Evolutionary conservation across 2,329 filamentous ascomycete genomes (phyloP).

Genomic region (Trichoderma aggressivum): DNA sequence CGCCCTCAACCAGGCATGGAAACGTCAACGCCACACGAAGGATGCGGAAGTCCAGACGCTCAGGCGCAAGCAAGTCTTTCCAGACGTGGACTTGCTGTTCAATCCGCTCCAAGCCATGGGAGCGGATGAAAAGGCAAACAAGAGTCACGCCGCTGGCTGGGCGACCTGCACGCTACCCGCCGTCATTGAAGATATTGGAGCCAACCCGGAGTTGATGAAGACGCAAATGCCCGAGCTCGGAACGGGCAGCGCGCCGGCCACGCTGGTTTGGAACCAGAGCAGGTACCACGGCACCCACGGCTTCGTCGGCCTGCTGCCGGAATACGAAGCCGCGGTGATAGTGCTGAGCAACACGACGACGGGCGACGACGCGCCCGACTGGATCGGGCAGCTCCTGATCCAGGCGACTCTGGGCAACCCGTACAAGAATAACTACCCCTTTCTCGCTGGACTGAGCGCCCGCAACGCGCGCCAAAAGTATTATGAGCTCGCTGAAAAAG

Average conservation of each 20-base stretch:
- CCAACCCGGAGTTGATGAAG: background rate
- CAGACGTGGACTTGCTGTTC: background rate
- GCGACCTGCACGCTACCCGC: background rate
- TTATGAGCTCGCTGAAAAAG: background rate
- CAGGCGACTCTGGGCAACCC: constrained; percentile 3
- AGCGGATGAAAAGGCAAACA: background rate
- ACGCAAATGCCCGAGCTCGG: background rate
- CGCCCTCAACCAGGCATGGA: background rate
- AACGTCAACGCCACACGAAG: background rate
- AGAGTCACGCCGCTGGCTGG: background rate
- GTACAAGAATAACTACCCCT: background rate
- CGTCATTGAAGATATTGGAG: background rate
- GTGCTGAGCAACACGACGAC: constrained; percentile 18
- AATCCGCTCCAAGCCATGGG: background rate
- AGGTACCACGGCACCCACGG: background rate
- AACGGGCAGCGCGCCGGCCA: background rate
- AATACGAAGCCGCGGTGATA: constrained; percentile 16
- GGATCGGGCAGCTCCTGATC: constrained; percentile 17
- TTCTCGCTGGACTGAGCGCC: background rate
- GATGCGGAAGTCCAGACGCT: background rate
- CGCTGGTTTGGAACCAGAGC: background rate
- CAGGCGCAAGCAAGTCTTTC: background rate
- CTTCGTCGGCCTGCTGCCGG: constrained; percentile 20
- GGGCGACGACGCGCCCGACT: constrained; percentile 20
- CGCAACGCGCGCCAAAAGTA: background rate